Base-by-base conservation (phyloP, 495 filamentous ascomycete genomes). In the Penicillium tannophilum region DNA sequence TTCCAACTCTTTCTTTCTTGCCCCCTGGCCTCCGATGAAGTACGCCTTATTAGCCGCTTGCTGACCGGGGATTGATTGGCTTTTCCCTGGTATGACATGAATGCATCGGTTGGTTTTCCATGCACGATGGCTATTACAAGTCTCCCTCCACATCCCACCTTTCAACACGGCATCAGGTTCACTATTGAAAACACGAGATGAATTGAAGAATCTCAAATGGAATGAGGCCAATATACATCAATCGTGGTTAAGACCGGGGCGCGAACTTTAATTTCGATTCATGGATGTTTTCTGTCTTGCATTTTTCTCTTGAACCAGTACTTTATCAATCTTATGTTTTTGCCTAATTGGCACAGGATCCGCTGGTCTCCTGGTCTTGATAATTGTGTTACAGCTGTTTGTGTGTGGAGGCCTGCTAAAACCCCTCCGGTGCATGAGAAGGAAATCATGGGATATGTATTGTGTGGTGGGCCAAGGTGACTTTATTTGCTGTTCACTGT, bases 201-300 rank as follows among this genome's bases (percentile, higher is more conserved):
- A 39, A 20, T 56, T 42, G 39, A 44, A 49, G 54, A 20, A 43
- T 12, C 41, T 31, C 26, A 26, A 49, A 47, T 45, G 17, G 45
- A 23, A 20, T 30, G 57, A 46, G 52, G 43, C 50, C 43, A 54
- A n/a, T n/a, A n/a, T 20, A 33, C 33, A n/a, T 19, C 42, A 52
- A 36, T 45, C 51, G 30, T 35, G 45, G 16, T 54, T 43, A 55
- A 61, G 47, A 60, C 56, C 59, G 36, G 42, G 58, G 61, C 28
- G 53, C 24, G 46, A 67, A 54, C n/a, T 26, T 55, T 60, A 39
- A 55, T 54, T 62, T 57, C 50, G 28, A 43, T 63, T 67, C 52
- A 59, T 58, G 59, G 55, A 49, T 67, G 51, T 64, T 46, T 66
- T 59, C 20, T 62, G 55, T 54, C 41, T 52, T 45, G 57, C 46